Conservation (phyloP, 2,329 filamentous ascomycete genomes). For the Alternaria tenuissima region DNA sequence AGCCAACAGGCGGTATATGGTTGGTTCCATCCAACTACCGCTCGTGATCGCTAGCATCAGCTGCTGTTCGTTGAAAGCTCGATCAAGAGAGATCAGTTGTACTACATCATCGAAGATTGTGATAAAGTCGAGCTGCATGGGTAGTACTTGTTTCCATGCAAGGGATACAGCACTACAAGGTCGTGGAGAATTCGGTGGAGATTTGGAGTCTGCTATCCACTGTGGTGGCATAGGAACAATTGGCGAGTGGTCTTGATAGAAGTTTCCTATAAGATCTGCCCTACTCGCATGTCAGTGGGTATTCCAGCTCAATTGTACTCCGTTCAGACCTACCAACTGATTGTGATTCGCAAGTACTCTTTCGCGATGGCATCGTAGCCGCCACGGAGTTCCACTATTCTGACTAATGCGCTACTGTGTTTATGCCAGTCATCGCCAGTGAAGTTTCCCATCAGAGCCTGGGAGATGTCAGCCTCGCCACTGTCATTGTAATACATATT, state of each 20-base stretch:
- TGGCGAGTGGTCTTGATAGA: constrained; percentile 41
- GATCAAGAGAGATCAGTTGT: constrained; percentile 37
- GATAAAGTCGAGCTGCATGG: constrained; percentile 36
- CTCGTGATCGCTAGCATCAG: constrained; percentile 32
- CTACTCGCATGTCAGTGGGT: constrained; percentile 21
- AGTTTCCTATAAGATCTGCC: constrained; percentile 39
- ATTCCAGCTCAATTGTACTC: not conserved
- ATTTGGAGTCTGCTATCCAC: constrained; percentile 46
- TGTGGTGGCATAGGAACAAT: constrained; percentile 32
- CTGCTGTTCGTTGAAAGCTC: constrained; percentile 34
- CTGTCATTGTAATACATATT: too few relatives aligned
- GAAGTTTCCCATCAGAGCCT: constrained; percentile 33
- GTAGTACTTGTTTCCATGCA: constrained; percentile 62
- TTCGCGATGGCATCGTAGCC: constrained; percentile 32
- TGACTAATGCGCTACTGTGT: constrained; percentile 35
- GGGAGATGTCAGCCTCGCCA: constrained; percentile 5
- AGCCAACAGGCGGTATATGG: constrained; percentile 34
- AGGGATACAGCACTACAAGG: constrained; percentile 63
- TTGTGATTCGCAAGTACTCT: constrained; percentile 37
- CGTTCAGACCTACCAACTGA: constrained; percentile 33
- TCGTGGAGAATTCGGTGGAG: constrained; percentile 68
- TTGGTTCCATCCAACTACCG: constrained; percentile 43
- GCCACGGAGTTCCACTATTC: constrained; percentile 34
- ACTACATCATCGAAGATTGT: constrained; percentile 39
- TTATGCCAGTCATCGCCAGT: constrained; percentile 29